Percentiles rank a stretch among this genome's conserved stretches.
Conservation (phyloP, 2,329 filamentous ascomycete species). For the Akanthomyces dipterigenus region DNA sequence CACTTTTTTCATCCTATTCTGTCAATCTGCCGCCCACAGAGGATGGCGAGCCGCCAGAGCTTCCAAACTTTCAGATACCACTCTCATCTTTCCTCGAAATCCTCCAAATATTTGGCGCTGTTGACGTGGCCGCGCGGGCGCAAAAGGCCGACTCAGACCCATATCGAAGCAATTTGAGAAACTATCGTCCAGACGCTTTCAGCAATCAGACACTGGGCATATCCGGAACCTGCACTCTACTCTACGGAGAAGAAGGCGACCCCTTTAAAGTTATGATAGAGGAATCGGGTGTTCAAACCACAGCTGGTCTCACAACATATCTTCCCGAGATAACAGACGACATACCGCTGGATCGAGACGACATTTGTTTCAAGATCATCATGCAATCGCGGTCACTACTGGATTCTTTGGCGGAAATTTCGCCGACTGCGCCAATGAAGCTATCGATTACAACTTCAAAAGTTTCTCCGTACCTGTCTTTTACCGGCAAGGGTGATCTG, state of each 20-base stretch:
- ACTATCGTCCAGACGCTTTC: slow-evolving; percentile 67
- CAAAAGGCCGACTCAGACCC: slow-evolving; percentile 53
- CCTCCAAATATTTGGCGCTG: slow-evolving; percentile 88
- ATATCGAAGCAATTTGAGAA: slow-evolving; percentile 55
- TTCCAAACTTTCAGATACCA: slow-evolving; percentile 78
- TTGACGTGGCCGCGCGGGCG: slow-evolving; percentile 56
- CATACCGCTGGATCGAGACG: slow-evolving; percentile 80
- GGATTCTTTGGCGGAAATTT: slow-evolving; percentile 64
- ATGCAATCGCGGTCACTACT: slow-evolving; percentile 73
- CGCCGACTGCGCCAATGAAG: slow-evolving; percentile 62
- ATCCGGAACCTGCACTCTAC: slow-evolving; percentile 76
- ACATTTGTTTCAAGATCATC: slow-evolving; percentile 85
- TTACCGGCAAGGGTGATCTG: slow-evolving; percentile 56
- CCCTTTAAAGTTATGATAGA: slow-evolving; percentile 80
- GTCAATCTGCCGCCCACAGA: slow-evolving; percentile 46
- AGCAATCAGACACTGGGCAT: slow-evolving; percentile 76
- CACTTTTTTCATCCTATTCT: slow-evolving; percentile 79
- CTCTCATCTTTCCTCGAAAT: slow-evolving; percentile 85
- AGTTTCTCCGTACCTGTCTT: slow-evolving; percentile 62
- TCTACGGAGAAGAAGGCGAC: slow-evolving; percentile 67
- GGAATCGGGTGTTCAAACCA: slow-evolving; percentile 80
- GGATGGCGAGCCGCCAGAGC: slow-evolving; percentile 34
- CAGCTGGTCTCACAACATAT: slow-evolving; percentile 86
- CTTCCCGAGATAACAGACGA: slow-evolving; percentile 66
- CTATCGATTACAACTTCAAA: slow-evolving; percentile 62